These are phyloP conservation scores for Hyaloscypha variabilis DNA, from an alignment of 495 filamentous ascomycete species.

Conservation along the genomic window DNA sequence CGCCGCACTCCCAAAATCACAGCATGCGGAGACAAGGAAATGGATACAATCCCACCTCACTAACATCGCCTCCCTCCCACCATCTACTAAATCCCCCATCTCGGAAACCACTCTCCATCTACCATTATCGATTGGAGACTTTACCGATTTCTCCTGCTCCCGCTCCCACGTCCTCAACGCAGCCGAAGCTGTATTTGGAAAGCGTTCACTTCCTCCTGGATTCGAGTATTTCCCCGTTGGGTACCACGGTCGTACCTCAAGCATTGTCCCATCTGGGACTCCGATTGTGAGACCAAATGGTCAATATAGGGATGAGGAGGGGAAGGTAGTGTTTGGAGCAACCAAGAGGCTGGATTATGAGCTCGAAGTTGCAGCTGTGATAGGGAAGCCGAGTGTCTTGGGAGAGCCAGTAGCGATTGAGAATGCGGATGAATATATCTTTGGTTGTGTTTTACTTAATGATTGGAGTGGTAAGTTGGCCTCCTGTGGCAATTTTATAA, in stretches of 20 bases:
- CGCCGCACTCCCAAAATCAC: conserved; percentile 71
- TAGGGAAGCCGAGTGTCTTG: conserved; percentile 65
- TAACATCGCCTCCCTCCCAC: conserved; percentile 49
- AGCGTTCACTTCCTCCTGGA: conserved; percentile 57
- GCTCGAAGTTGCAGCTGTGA: conserved; percentile 83
- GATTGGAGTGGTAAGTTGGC: conserved; percentile 68
- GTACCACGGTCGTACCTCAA: conserved; percentile 80
- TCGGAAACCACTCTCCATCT: conserved; percentile 66
- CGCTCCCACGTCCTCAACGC: conserved; percentile 80
- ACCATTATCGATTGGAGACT: conserved; percentile 85
- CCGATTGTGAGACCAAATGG: conserved; percentile 73
- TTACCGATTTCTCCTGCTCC: conserved; percentile 94
- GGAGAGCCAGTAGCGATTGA: conserved; percentile 66
- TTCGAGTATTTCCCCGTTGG: conserved; percentile 87
- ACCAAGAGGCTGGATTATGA: conserved; percentile 73
- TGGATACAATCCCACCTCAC: conserved; percentile 61
- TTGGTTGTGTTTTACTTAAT: conserved; percentile 87
- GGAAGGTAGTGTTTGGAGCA: conserved; percentile 47
- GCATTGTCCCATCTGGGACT: conserved; percentile 74
- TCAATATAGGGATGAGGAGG: conserved; percentile 42
- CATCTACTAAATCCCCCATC: conserved; percentile 51
- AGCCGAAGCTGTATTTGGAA: conserved; percentile 18
- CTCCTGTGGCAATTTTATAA: too few species aligned
- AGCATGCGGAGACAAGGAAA: conserved; percentile 71
- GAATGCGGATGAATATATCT: conserved; percentile 76